Percentiles rank a stretch among this genome's conserved stretches.
Evolutionary conservation across 345 rosid species (phyloP).

Genomic region (Aegle marmelos): DNA sequence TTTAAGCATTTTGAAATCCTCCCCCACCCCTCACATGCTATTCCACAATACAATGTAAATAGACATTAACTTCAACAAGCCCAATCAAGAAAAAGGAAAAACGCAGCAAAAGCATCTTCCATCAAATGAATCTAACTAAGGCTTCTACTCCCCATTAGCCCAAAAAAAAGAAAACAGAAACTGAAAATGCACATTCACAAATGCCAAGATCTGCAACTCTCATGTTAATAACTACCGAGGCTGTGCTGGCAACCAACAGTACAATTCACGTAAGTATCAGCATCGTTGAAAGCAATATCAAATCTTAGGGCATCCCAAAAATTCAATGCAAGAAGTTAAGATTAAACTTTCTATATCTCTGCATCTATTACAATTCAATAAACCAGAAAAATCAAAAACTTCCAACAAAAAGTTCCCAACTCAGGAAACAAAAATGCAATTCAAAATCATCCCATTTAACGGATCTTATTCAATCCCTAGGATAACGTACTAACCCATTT

Average conservation of each 20-base stretch:
- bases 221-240: not conserved
- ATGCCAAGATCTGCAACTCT: not conserved
- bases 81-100: not conserved
- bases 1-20: not conserved
- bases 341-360: not conserved
- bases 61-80: not conserved
- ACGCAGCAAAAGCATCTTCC: not conserved
- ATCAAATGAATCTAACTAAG: not conserved
- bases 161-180: not conserved
- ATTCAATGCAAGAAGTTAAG: no score
- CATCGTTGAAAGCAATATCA: not conserved
- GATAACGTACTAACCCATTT: not conserved
- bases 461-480: constrained; percentile 22
- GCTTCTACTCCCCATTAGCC: not conserved
- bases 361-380: not conserved
- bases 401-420: no score
- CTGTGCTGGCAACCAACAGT: no score
- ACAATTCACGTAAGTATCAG: not conserved
- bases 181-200: not conserved
- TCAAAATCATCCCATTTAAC: constrained; percentile 3
- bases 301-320: not conserved
- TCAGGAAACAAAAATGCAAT: not conserved
- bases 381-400: not conserved
- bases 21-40: not conserved
- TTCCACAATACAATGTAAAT: no score